Evolutionary conservation across 2,329 filamentous ascomycete genomes (phyloP).

Genomic region (Venturia effusa): DNA sequence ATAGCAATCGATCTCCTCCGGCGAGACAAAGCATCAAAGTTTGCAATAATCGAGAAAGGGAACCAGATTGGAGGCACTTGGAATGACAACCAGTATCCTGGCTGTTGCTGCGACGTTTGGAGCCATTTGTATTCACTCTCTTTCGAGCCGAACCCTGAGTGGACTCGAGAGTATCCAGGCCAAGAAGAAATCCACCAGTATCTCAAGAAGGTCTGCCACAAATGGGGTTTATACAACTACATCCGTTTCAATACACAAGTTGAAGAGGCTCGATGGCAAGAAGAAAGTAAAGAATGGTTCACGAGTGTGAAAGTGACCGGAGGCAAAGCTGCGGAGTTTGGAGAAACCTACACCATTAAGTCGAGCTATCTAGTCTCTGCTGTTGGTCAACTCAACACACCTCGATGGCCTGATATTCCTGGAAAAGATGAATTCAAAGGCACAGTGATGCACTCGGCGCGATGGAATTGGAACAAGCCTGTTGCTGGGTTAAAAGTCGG

Average conservation of each 20-base stretch:
- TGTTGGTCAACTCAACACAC: constrained; percentile 48
- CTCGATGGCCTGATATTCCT: constrained; percentile 37
- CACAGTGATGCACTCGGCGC: constrained; percentile 45
- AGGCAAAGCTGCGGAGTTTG: constrained; percentile 45
- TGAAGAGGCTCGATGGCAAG: constrained; percentile 44
- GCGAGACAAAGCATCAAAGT: constrained; percentile 40
- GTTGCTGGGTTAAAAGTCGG: constrained; percentile 44
- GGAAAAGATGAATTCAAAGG: constrained; percentile 39
- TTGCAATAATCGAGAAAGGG: constrained; percentile 47
- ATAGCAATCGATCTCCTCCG: constrained; percentile 47
- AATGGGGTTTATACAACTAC: constrained; percentile 44
- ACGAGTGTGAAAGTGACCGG: constrained; percentile 37
- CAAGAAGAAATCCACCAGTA: constrained; percentile 50
- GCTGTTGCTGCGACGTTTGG: constrained; percentile 39
- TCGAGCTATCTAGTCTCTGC: constrained; percentile 47
- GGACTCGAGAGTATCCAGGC: constrained; percentile 47
- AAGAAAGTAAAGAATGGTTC: constrained; percentile 40
- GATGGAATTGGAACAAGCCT: constrained; percentile 51
- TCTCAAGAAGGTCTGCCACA: constrained; percentile 40
- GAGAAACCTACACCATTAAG: constrained; percentile 38
- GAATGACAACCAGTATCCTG: constrained; percentile 36
- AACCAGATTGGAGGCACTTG: constrained; percentile 43
- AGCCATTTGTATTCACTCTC: constrained; percentile 46
- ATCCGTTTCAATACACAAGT: constrained; percentile 48
- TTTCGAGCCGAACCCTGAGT: constrained; percentile 48